Conservation (phyloP, 176 grass and related monocot genomes). For the Puccinellia tenuiflora region DNA sequence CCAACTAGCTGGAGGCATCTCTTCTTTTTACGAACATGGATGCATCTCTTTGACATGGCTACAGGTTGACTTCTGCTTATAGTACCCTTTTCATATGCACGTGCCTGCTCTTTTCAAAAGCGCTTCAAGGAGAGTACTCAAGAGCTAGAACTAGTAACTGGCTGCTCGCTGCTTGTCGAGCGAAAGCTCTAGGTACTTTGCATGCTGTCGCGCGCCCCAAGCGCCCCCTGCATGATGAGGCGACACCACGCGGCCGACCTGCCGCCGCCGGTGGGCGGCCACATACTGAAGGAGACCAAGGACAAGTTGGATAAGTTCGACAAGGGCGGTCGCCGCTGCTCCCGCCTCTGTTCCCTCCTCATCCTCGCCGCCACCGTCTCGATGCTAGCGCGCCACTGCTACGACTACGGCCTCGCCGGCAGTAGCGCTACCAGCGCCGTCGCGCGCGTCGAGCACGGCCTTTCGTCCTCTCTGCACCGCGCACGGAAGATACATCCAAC, state of each 20-base stretch:
- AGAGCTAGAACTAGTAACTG: not conserved
- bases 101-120: too few species aligned
- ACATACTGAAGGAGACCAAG: not conserved
- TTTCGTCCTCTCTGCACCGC: not conserved
- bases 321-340: slow-evolving; percentile 10
- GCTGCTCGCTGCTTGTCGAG: not conserved
- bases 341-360: slow-evolving; percentile 37
- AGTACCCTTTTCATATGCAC: too few species aligned
- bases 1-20: too few species aligned
- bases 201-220: not conserved
- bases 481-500: not conserved
- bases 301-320: not conserved
- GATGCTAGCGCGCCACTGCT: slow-evolving; percentile 36
- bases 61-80: too few species aligned
- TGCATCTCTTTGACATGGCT: too few species aligned
- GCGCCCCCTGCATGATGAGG: slow-evolving; percentile 30
- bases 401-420: slow-evolving; percentile 20
- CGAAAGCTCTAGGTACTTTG: not conserved
- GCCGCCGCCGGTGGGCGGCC: slow-evolving; percentile 17
- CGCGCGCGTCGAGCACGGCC: not conserved
- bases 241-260: slow-evolving; percentile 18
- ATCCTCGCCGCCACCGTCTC: slow-evolving; percentile 21
- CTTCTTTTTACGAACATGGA: too few species aligned
- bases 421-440: not conserved
- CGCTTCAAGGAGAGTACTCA: too few species aligned